phyloP scores from a whole-genome alignment of 1,284 basidiomycete genomes.

The Laetiporus sulphureus region DNA sequence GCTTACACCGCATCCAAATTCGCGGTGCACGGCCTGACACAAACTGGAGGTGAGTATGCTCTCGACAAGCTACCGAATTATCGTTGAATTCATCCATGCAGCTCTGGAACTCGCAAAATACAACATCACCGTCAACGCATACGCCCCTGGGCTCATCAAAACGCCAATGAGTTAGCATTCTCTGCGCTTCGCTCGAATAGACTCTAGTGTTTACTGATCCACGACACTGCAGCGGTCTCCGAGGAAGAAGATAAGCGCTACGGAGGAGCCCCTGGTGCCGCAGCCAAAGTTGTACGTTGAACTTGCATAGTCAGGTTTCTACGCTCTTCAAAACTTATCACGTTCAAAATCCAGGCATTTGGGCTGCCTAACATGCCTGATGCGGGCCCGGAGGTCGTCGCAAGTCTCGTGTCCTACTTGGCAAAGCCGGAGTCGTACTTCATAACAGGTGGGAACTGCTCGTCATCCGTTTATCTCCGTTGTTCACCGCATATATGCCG shows the following conservation, averaged over 20 bases:
- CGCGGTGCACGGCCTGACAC: conserved; percentile 23
- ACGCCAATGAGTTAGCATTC: conserved; percentile 6
- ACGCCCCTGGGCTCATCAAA: conserved; percentile 10
- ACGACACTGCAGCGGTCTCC: neutral
- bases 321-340: neutral
- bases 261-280: neutral
- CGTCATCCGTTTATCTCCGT: no score
- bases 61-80: no score
- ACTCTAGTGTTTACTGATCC: neutral
- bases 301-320: neutral
- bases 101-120: neutral
- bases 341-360: no score
- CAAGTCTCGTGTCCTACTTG: neutral
- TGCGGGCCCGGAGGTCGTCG: neutral
- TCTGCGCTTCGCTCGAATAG: neutral
- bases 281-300: neutral
- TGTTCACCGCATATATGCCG: no score
- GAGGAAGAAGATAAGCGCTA: no score
- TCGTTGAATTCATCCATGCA: no score
- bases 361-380: neutral
- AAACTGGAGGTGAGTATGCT: conserved; percentile 12
- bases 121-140: conserved; percentile 12
- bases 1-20: conserved; percentile 21
- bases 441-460: neutral
- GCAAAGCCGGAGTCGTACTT: neutral